Evolutionary conservation across 2,329 filamentous ascomycete species (phyloP).

Genomic region (Emericellopsis atlantica): DNA sequence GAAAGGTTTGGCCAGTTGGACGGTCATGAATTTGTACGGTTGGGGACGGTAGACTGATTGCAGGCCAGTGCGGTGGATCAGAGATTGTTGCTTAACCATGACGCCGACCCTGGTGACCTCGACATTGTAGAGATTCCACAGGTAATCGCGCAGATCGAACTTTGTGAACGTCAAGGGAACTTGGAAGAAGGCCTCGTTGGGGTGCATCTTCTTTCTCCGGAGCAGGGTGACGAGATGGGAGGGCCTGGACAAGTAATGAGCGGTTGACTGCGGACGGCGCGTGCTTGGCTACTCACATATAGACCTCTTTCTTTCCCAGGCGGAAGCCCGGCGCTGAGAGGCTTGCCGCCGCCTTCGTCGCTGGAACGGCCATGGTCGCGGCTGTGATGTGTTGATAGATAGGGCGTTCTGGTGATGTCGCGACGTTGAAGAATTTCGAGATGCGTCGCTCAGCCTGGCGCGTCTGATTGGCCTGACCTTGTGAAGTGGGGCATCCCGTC

Average conservation of each 20-base stretch:
- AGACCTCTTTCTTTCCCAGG: conserved; percentile 41
- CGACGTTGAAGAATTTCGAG: conserved; percentile 1
- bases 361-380: conserved; percentile 25
- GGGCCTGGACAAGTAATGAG: conserved; percentile 41
- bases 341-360: conserved; percentile 22
- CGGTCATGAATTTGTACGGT: conserved; percentile 83
- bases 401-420: not conserved
- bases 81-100: conserved; percentile 53
- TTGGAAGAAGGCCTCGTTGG: conserved; percentile 77
- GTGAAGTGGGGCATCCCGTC: not conserved
- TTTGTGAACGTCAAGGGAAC: conserved; percentile 92
- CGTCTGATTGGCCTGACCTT: not conserved
- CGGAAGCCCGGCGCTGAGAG: conserved; percentile 25
- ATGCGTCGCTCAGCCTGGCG: conserved; percentile 23
- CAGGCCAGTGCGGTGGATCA: conserved; percentile 35
- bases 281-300: conserved; percentile 28
- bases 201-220: conserved; percentile 55
- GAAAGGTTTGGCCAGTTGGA: conserved; percentile 79
- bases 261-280: not conserved
- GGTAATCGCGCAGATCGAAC: conserved; percentile 90
- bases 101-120: conserved; percentile 62
- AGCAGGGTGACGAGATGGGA: conserved; percentile 71
- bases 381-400: not conserved
- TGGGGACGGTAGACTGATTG: conserved; percentile 57
- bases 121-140: conserved; percentile 75